phyloP scores from a whole-genome alignment of 305 asterid species.

The Lippia alba region DNA sequence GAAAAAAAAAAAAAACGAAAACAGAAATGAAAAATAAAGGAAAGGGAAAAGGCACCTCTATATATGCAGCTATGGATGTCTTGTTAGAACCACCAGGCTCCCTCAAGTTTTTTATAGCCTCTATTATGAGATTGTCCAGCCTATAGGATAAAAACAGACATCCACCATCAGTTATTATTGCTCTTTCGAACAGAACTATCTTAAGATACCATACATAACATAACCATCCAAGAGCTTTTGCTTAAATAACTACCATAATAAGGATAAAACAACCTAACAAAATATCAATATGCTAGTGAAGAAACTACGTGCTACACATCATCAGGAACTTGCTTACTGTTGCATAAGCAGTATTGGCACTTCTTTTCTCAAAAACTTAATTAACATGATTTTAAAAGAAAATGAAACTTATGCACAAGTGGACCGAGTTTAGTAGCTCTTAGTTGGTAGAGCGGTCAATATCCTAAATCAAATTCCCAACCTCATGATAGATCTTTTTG shows the following conservation, averaged over 20 bases:
- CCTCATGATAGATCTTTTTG: constrained; percentile 93
- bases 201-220: constrained; percentile 4
- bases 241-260: neutral
- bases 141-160: constrained; percentile 48
- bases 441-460: constrained; percentile 1
- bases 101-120: constrained; percentile 83
- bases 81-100: constrained; percentile 93
- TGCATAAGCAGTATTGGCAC: constrained; percentile 16
- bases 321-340: constrained; percentile 12
- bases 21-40: constrained; percentile 20
- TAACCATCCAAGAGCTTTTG: neutral
- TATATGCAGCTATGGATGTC: constrained; percentile 84
- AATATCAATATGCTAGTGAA: neutral
- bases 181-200: constrained; percentile 27
- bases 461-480: constrained; percentile 36
- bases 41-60: constrained; percentile 68
- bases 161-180: constrained; percentile 30
- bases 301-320: neutral
- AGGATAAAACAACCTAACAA: constrained; percentile 6
- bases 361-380: constrained; percentile 15
- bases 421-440: constrained; percentile 16
- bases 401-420: constrained; percentile 14
- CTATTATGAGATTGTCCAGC: constrained; percentile 92
- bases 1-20: constrained; percentile 28
- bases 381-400: constrained; percentile 19